Evolutionary conservation across 1,284 basidiomycete species (phyloP).

Genomic region (Paramarasmius palmivorus): DNA sequence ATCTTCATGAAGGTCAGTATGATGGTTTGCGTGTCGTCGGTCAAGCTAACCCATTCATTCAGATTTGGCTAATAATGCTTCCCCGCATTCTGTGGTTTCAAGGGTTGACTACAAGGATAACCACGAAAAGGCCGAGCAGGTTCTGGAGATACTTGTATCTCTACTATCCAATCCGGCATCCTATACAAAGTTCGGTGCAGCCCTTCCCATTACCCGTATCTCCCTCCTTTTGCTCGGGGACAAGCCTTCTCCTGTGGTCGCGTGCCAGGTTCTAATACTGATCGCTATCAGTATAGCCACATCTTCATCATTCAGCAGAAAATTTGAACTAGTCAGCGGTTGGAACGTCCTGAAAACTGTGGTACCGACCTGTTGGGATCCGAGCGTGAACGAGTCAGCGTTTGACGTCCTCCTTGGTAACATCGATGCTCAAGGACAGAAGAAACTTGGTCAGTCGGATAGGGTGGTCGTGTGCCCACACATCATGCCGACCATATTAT

Average conservation of each 20-base stretch:
- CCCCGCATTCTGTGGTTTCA: conserved; percentile 58
- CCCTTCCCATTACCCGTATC: conserved; percentile 74
- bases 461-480: conserved; percentile 56
- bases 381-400: conserved; percentile 59
- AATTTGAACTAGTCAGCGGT: conserved; percentile 76
- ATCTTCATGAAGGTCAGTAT: conserved; percentile 71
- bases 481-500: conserved; percentile 68
- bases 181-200: conserved; percentile 63
- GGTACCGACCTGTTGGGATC: conserved; percentile 68
- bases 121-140: conserved; percentile 60
- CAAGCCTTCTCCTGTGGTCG: conserved; percentile 59
- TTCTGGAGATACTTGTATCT: conserved; percentile 60
- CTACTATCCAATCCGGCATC: conserved; percentile 53
- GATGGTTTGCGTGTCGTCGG: background rate
- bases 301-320: conserved; percentile 63
- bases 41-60: background rate
- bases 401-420: conserved; percentile 67
- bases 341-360: conserved; percentile 70
- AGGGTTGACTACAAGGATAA: conserved; percentile 47
- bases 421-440: conserved; percentile 6
- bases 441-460: conserved; percentile 19
- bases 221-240: conserved; percentile 73
- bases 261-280: conserved; percentile 59
- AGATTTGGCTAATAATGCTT: conserved; percentile 32
- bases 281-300: conserved; percentile 54